Conservation (phyloP, 202 grass and related monocot species). For the Musa balbisiana region DNA sequence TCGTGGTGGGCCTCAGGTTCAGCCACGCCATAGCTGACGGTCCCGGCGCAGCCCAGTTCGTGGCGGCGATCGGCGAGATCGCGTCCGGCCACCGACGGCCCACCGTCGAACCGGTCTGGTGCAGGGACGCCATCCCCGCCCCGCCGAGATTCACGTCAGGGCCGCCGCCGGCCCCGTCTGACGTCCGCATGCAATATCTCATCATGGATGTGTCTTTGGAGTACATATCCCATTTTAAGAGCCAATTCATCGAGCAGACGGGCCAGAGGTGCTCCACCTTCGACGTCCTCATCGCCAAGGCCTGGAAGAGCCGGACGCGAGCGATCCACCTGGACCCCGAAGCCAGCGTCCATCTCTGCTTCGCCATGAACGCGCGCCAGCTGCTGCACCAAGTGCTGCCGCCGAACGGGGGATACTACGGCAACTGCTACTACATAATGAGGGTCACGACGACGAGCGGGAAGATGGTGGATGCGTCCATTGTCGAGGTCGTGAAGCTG, state of each 20-base stretch:
- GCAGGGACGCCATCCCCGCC: constrained; percentile 37
- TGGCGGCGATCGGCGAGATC: not conserved
- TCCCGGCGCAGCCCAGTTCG: constrained; percentile 19
- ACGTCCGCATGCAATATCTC: constrained; percentile 45
- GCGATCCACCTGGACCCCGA: constrained; percentile 35
- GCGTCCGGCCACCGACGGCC: not conserved
- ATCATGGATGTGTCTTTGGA: constrained; percentile 68
- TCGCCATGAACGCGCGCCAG: constrained; percentile 69
- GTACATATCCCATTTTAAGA: constrained; percentile 61
- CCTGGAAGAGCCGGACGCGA: constrained; percentile 63
- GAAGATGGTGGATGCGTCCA: constrained; percentile 28
- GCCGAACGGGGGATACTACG: constrained; percentile 59
- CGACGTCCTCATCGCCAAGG: constrained; percentile 84
- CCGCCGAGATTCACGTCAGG: constrained; percentile 6
- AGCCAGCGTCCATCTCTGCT: constrained; percentile 53
- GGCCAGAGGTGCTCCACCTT: constrained; percentile 65
- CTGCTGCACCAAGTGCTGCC: constrained; percentile 51
- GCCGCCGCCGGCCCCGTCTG: constrained; percentile 18
- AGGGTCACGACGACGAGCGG: constrained; percentile 47
- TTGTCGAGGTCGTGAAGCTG: constrained; percentile 56
- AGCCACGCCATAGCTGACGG: constrained; percentile 23
- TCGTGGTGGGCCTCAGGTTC: constrained; percentile 19
- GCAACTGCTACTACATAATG: constrained; percentile 98
- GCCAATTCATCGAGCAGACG: constrained; percentile 31
- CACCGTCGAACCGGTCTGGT: constrained; percentile 15